phyloP scores from a whole-genome alignment of 2,329 filamentous ascomycete species.

The Domatiomyces catenatus region DNA sequence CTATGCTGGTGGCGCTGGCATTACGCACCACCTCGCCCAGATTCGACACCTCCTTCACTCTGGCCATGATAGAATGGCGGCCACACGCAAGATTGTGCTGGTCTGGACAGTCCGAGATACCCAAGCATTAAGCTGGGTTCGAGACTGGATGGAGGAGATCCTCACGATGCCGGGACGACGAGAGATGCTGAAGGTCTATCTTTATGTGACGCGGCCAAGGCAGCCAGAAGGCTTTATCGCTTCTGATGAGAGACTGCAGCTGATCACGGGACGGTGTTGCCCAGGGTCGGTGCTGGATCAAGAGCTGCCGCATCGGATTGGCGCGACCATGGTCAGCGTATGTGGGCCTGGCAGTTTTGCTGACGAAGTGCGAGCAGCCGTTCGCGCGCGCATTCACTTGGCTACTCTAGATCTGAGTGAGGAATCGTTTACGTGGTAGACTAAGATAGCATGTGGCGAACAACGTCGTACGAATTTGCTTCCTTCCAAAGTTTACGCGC shows the following conservation, averaged over 20 bases:
- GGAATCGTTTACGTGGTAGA: constrained; percentile 51
- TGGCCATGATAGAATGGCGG: constrained; percentile 36
- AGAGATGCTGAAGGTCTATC: constrained; percentile 43
- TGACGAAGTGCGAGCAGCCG: constrained; percentile 43
- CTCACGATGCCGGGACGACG: constrained; percentile 43
- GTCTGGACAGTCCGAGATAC: constrained; percentile 48
- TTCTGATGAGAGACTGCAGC: constrained; percentile 43
- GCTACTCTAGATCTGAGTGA: constrained; percentile 47
- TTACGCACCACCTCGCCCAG: constrained; percentile 50
- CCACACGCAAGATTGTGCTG: constrained; percentile 44
- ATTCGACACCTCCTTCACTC: constrained; percentile 43
- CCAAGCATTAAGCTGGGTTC: constrained; percentile 49
- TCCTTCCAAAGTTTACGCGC: not conserved
- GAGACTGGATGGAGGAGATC: constrained; percentile 50
- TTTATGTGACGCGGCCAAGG: constrained; percentile 46
- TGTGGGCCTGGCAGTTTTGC: constrained; percentile 49
- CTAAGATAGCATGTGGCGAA: not conserved
- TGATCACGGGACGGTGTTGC: constrained; percentile 45
- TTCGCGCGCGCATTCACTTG: constrained; percentile 35
- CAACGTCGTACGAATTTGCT: not conserved
- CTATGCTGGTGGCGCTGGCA: constrained; percentile 51
- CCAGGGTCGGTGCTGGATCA: constrained; percentile 41
- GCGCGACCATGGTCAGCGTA: constrained; percentile 46
- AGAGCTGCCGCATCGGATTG: constrained; percentile 39
- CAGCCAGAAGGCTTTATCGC: constrained; percentile 36